Conservation (phyloP, 495 filamentous ascomycete genomes). For the Schizothecium vesticola region DNA sequence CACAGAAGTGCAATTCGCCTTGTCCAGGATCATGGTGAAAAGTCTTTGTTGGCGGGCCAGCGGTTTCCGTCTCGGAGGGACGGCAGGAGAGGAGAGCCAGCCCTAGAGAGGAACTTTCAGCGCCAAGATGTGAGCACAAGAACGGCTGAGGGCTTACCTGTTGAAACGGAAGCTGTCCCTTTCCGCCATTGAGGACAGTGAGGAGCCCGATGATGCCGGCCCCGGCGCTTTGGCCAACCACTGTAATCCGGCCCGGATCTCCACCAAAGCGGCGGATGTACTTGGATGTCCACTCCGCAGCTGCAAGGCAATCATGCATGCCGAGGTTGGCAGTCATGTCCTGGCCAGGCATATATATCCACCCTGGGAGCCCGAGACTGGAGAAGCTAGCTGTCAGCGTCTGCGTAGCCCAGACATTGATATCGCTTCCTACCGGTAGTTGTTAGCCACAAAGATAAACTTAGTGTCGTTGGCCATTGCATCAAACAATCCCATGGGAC, state of each 20-base stretch:
- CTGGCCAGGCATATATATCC: neutral
- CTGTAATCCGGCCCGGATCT: slow-evolving; percentile 1
- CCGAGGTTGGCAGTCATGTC: slow-evolving; percentile 8
- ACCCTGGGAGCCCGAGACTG: neutral
- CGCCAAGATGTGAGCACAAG: too few species aligned
- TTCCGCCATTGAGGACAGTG: slow-evolving; percentile 1
- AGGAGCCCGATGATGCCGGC: slow-evolving; percentile 3
- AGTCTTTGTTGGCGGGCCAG: too few species aligned
- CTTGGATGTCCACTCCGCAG: slow-evolving; percentile 3
- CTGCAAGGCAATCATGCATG: slow-evolving; percentile 11
- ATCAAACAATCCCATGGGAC: slow-evolving; percentile 6
- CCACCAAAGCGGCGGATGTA: slow-evolving; percentile 5
- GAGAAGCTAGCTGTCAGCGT: too few species aligned
- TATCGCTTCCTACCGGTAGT: too few species aligned
- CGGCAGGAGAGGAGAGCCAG: too few species aligned
- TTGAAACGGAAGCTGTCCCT: slow-evolving; percentile 10
- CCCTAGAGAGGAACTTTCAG: too few species aligned
- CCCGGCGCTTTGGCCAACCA: slow-evolving; percentile 8
- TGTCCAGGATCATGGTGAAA: too few species aligned
- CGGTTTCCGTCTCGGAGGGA: neutral
- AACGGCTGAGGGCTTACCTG: too few species aligned
- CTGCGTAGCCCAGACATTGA: too few species aligned
- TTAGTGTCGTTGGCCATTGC: neutral
- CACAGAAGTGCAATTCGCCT: neutral
- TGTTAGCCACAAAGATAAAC: slow-evolving; percentile 10